phyloP scores from a whole-genome alignment of 1,284 basidiomycete genomes.

The Rhodofomes roseus region DNA sequence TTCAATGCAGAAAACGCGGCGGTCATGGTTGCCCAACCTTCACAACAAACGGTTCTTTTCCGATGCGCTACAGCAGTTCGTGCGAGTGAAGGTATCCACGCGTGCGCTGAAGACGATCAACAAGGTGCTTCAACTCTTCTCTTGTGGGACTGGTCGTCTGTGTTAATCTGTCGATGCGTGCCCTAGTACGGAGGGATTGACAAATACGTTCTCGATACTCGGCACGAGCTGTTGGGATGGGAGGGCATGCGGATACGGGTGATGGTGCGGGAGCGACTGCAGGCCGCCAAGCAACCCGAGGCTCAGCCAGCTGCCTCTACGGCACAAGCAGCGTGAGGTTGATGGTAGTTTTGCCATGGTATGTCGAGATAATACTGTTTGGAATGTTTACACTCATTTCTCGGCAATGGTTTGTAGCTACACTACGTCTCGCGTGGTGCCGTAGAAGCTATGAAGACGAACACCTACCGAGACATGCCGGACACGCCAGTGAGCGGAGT shows the following conservation, averaged over 20 bases:
- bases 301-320: background rate
- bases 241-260: conserved; percentile 74
- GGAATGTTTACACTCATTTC: background rate
- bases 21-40: conserved; percentile 87
- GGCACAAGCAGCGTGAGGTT: background rate
- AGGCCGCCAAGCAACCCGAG: background rate
- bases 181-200: conserved; percentile 74
- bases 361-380: background rate
- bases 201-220: conserved; percentile 69
- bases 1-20: conserved; percentile 88
- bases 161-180: background rate
- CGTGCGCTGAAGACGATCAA: conserved; percentile 75
- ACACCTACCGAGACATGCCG: too few relatives aligned
- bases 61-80: conserved; percentile 51
- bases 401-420: background rate
- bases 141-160: background rate
- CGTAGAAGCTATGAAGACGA: background rate
- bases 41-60: conserved; percentile 72
- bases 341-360: background rate
- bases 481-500: too few relatives aligned
- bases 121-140: conserved; percentile 47
- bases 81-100: conserved; percentile 71
- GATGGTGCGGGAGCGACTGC: conserved; percentile 36
- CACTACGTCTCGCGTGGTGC: background rate
- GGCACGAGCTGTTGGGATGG: conserved; percentile 61